Evolutionary conservation across 1,284 basidiomycete species (phyloP), one percentile per base, ranked within the genome.

Genomic region (Trametes sp.): DNA sequence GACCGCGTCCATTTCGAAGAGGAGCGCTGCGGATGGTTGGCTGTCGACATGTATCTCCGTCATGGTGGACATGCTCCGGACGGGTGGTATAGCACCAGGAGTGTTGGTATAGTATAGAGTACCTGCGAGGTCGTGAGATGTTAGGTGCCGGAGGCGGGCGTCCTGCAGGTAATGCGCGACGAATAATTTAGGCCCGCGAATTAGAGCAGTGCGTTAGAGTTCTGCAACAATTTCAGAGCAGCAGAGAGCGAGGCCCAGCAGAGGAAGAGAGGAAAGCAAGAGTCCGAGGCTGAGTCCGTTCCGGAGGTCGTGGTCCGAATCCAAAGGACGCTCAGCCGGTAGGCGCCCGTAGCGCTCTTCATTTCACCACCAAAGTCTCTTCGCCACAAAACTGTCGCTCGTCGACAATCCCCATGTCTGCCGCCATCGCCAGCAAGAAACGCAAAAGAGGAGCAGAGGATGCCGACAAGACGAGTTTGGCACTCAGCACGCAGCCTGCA

Each of bases 401-500:
- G 28, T 24, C 51, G 42, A 29, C 50, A 36, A 28, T 16, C n/a
- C 21, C 23, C 51, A 68, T 68, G 67, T 54, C 68, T 14, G 61
- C 70, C 24, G 33, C 54, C 24, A 72, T 78, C 60, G 28, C 55
- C 38, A 61, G 59, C 62, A 87, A 85, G 79, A 90, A 92, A 76
- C 83, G 89, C 70, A 91, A 90, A 76, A 82, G 85, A 66, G 79
- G 73, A 19, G 64, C 74, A 45, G 76, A 73, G n/a, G 76, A 78
- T 53, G 69, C 73, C 48, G 74, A 72, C 46, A 78, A 78, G 63
- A 69, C 84, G 58, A 80, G 81, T 38, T 76, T 90, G 42, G 78
- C 81, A 69, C 72, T 87, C 49, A 77, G 83, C 35, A 69, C 72
- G 54, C 78, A 80, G 64, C 74, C 83, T 42, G 79, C 77, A 51